These are phyloP conservation scores for Trichosporon inkin DNA, from an alignment of 1,284 basidiomycete genomes.

Conservation along the genomic window DNA sequence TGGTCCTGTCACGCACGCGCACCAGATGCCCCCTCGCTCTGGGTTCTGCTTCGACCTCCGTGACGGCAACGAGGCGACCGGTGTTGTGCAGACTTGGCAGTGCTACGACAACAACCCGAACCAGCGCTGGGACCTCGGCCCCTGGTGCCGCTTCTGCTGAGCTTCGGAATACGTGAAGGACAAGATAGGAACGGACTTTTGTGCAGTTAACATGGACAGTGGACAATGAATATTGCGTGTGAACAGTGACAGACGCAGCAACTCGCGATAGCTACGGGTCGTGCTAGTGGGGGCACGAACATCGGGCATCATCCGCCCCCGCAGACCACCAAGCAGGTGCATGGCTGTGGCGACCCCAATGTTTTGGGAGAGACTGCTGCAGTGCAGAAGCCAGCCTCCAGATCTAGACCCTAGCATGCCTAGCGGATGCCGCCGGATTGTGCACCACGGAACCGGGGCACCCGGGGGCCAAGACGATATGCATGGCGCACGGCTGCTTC, in stretches of 20 bases:
- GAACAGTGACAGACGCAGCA: too few species aligned
- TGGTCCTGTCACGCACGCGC: constrained; percentile 9
- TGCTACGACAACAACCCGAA: constrained; percentile 26
- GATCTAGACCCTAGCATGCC: too few species aligned
- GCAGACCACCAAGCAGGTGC: too few species aligned
- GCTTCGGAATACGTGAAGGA: constrained; percentile 2
- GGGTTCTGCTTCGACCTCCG: constrained; percentile 26
- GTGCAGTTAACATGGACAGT: not conserved
- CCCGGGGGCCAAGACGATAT: too few species aligned
- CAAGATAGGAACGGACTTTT: not conserved
- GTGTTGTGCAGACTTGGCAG: constrained; percentile 25
- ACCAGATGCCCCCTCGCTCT: not conserved
- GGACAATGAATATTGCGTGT: not conserved
- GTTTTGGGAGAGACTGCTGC: too few species aligned
- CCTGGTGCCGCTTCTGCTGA: constrained; percentile 17
- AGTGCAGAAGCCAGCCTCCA: too few species aligned
- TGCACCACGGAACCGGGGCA: too few species aligned
- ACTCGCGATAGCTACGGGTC: too few species aligned
- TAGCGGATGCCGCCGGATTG: too few species aligned
- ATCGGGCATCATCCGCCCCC: too few species aligned
- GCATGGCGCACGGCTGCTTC: too few species aligned
- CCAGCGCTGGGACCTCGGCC: constrained; percentile 23
- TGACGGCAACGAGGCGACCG: constrained; percentile 20
- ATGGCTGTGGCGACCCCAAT: not conserved
- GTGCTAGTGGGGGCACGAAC: too few species aligned